Evolutionary conservation across 495 filamentous ascomycete genomes (phyloP), one percentile per base, ranked within the genome.

Genomic region (Tetracladium setigerum): DNA sequence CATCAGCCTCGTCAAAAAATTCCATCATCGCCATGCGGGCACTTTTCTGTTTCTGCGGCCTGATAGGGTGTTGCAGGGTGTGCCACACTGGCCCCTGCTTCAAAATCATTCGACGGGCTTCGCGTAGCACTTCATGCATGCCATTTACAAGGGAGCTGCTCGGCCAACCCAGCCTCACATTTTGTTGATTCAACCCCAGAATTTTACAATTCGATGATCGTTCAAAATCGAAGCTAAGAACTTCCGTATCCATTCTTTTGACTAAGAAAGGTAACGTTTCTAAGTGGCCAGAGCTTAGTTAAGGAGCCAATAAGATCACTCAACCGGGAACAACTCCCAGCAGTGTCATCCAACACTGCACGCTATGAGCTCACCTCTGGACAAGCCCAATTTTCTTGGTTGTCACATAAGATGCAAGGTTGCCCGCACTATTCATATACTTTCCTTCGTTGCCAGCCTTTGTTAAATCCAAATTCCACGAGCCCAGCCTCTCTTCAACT

Each of bases 361-460:
- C 7, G 7, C 22, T 27, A 27, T 27, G 22, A 3, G 22, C 22
- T 27, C 22, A 27, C 22, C 22, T 27, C 22, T 27, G 22, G 22
- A 27, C 7, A 27, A 27, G 22, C 6, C 2, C 13, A 19, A 42
- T 27, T 18, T 14, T 6, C n/a, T 14, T 30, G 22, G 22, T 18
- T 13, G 19, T 54, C 41, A 42, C 12, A 48, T 51, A 48, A 48
- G 41, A 54, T 38, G 41, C 15, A 30, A 27, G 27, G 38, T 50
- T 57, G 40, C 44, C 55, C 39, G n/a, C 19, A 41, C 11, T 51
- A 40, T 42, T 54, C 36, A 19, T 13, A 12, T 30, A 13, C 40
- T 45, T 41, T 38, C 30, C 19, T 47, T 35, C 34, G 37, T 54
- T 39, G 53, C 47, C 52, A 55, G 47, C 57, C 52, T 50, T 52